Evolutionary conservation across 2,329 filamentous ascomycete species (phyloP).

Genomic region (Fusarium fracticaudum): DNA sequence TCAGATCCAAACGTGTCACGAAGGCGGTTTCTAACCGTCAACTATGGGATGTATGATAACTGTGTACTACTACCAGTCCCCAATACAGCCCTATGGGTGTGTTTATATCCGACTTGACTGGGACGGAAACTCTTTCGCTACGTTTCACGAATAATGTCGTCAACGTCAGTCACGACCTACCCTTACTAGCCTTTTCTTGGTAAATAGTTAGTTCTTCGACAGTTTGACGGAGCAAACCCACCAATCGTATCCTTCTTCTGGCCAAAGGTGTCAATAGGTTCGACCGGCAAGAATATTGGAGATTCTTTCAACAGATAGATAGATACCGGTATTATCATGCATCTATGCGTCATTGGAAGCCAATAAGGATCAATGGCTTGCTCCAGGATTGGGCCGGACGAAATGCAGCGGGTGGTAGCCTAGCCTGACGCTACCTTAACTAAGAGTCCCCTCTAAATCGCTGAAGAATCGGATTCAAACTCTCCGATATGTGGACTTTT

Average conservation of each 20-base stretch:
- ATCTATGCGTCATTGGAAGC: conserved; percentile 11
- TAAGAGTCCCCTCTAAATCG: background rate
- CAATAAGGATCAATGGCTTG: background rate
- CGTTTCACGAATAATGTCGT: conserved; percentile 14
- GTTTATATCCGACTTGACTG: background rate
- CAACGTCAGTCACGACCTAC: background rate
- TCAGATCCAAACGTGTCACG: background rate
- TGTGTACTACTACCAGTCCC: background rate
- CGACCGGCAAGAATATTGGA: background rate
- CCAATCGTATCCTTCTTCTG: background rate
- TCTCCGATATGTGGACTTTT: background rate
- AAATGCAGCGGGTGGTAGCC: background rate
- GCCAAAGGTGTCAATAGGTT: background rate
- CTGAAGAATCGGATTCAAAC: conserved; percentile 8
- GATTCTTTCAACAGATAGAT: background rate
- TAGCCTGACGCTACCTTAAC: conserved; percentile 5
- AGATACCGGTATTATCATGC: background rate
- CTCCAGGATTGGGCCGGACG: conserved; percentile 8
- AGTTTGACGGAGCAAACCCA: background rate
- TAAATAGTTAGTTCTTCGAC: background rate
- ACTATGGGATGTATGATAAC: too few species aligned
- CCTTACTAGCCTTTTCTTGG: background rate
- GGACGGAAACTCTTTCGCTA: background rate
- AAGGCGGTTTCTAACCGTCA: background rate
- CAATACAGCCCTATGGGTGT: background rate